Evolutionary conservation across 768 basidiomycete genomes (phyloP), one percentile per base, ranked within the genome.

Genomic region (Hydnomerulius pinastri): DNA sequence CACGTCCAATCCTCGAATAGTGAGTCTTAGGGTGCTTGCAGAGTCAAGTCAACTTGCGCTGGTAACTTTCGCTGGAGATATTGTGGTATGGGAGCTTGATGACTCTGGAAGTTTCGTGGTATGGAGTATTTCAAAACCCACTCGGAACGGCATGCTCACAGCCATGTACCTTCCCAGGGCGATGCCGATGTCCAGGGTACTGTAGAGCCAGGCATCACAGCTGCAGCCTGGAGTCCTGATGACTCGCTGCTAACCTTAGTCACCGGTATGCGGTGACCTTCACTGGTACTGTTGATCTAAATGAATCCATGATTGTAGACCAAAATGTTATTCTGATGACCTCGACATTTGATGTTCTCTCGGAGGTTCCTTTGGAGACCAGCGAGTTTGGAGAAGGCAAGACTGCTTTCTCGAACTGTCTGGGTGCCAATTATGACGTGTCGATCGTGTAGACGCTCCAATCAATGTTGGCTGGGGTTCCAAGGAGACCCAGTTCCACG

Each of bases 381-480:
- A 65, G 73, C 32, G 89, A 91, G 36, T 95, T 94, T 58, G 97
- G 96, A 32, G 87, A 95, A 79, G 92, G 91, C 86, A 46, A 46
- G 73, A 38, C 39, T 40, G 0, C 3, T 39, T 17, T 46, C 23
- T 38, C 39, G 52, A 28, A 42, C 27, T 27, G 12, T 4, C 11
- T 44, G 15, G 33, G 17, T 15, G 18, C 25, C 2, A 42, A 17
- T 35, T 21, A 40, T 66, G 32, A 59, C 38, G 43, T 52, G 25
- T 58, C 39, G 32, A 30, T 39, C 25, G 55, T 50, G 4, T 58
- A 92, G 93, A 93, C 65, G 82, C 86, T 21, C 91, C 90, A 2
- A 92, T 98, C 61, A 92, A 95, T 59, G 92, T 98, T 51, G 97
- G 97, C 13, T 99, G 97, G 97, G 97, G 97, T 33, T 90, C 90